Conservation (phyloP, 2,329 filamentous ascomycete species). For the Cladosporium sp. region DNA sequence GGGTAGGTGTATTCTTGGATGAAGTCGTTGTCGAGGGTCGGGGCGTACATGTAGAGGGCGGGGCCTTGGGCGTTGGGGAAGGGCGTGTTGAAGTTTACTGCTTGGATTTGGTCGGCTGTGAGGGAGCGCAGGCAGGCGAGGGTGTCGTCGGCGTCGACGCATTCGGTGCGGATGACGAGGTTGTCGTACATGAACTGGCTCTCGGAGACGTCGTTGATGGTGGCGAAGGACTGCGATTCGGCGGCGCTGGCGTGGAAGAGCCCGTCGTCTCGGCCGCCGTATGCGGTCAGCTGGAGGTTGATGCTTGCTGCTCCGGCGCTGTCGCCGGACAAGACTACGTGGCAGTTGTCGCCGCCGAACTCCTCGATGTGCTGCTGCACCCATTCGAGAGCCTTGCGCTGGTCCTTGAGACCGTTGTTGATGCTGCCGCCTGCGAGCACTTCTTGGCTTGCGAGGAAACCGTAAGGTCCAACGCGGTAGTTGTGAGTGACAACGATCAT, state of each 20-base stretch:
- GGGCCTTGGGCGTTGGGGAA: constrained; percentile 46
- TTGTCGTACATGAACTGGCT: constrained; percentile 56
- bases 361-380: constrained; percentile 63
- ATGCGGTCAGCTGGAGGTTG: constrained; percentile 62
- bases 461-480: constrained; percentile 73
- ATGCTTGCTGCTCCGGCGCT: constrained; percentile 69
- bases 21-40: constrained; percentile 54
- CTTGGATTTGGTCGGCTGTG: constrained; percentile 46
- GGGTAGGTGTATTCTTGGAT: constrained; percentile 52
- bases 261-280: constrained; percentile 48
- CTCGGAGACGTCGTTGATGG: constrained; percentile 49
- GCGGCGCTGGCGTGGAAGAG: constrained; percentile 56
- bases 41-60: constrained; percentile 54
- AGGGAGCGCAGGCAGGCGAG: constrained; percentile 53
- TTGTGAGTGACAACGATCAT: constrained; percentile 73
- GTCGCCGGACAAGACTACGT: constrained; percentile 68
- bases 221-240: constrained; percentile 56
- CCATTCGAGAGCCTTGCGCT: constrained; percentile 69
- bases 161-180: constrained; percentile 52
- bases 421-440: constrained; percentile 51
- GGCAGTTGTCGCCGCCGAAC: constrained; percentile 69
- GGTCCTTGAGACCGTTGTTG: constrained; percentile 71
- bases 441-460: constrained; percentile 66
- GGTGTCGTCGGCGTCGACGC: constrained; percentile 41
- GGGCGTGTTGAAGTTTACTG: constrained; percentile 47